Conservation (phyloP, 768 basidiomycete species). For the Chalciporus pseudorubinellus region DNA sequence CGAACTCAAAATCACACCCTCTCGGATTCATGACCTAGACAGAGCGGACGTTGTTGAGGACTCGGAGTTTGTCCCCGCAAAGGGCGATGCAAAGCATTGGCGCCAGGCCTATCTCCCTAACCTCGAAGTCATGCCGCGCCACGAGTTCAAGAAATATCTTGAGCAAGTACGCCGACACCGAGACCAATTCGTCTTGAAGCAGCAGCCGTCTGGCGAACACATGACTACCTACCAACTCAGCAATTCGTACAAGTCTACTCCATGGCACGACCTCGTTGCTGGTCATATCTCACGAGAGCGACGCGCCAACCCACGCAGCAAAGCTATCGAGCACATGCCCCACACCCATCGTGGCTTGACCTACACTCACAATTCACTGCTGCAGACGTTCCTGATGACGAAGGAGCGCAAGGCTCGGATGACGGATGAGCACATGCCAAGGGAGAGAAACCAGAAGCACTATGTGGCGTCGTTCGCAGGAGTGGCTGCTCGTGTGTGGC, state of each 20-base stretch:
- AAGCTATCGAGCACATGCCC: conserved; percentile 57
- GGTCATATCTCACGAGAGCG: conserved; percentile 20
- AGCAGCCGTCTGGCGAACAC: conserved; percentile 17
- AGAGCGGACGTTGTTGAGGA: conserved; percentile 24
- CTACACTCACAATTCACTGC: conserved; percentile 51
- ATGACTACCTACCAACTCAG: conserved; percentile 30
- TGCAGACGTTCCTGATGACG: conserved; percentile 54
- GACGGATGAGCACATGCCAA: conserved; percentile 33
- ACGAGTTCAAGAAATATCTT: conserved; percentile 59
- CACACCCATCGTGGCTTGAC: conserved; percentile 62
- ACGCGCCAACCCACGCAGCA: conserved; percentile 24
- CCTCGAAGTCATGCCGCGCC: conserved; percentile 56
- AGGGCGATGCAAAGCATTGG: conserved; percentile 15
- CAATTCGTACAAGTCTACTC: conserved; percentile 14
- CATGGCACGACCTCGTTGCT: conserved; percentile 29
- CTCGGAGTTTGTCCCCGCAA: conserved; percentile 25
- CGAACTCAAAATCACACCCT: conserved; percentile 42
- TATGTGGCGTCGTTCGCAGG: conserved; percentile 35
- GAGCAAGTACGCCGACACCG: conserved; percentile 55
- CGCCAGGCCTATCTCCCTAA: conserved; percentile 44
- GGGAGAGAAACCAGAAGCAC: conserved; percentile 8
- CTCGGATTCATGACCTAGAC: conserved; percentile 13
- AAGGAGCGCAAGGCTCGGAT: conserved; percentile 59
- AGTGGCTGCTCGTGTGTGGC: conserved; percentile 23
- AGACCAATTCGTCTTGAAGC: conserved; percentile 51